Percentiles rank a stretch among this genome's conserved stretches.
Evolutionary conservation across 2,329 filamentous ascomycete genomes (phyloP).

Genomic region (Cadophora sp.): DNA sequence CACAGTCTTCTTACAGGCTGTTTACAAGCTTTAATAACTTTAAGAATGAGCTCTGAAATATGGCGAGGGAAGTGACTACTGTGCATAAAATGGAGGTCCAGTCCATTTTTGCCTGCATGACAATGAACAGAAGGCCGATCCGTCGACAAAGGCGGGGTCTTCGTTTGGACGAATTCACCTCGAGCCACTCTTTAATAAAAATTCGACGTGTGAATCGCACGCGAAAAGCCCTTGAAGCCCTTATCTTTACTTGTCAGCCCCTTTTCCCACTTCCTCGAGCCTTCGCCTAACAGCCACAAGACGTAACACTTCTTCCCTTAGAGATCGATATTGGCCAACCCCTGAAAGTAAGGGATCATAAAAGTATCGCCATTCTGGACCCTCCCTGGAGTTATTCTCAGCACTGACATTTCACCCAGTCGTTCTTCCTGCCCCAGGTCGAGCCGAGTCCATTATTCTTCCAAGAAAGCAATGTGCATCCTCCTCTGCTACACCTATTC

Average conservation of each 20-base stretch:
- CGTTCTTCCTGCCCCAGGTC: not conserved
- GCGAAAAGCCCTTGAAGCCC: not conserved
- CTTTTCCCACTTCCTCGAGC: not conserved
- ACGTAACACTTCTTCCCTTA: not conserved
- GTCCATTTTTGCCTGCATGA: too few species aligned
- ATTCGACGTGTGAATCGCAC: not conserved
- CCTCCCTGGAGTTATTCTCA: not conserved
- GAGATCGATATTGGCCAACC: not conserved
- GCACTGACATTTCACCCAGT: not conserved
- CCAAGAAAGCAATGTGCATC: conserved; percentile 14
- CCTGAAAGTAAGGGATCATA: not conserved
- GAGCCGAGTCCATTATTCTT: too few species aligned
- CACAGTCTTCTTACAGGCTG: too few species aligned
- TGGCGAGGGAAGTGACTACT: too few species aligned
- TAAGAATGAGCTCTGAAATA: too few species aligned
- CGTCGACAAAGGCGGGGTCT: not conserved
- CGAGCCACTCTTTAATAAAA: not conserved
- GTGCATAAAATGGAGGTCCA: too few species aligned
- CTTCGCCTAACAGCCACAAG: not conserved
- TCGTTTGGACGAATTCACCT: not conserved
- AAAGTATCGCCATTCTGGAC: not conserved
- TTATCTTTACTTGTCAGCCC: not conserved
- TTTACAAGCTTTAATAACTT: too few species aligned
- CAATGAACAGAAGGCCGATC: not conserved
- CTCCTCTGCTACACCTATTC: not conserved